Evolutionary conservation across 371 early-diverging fungal species (phyloP).

Genomic region (Actinomortierella ambigua): DNA sequence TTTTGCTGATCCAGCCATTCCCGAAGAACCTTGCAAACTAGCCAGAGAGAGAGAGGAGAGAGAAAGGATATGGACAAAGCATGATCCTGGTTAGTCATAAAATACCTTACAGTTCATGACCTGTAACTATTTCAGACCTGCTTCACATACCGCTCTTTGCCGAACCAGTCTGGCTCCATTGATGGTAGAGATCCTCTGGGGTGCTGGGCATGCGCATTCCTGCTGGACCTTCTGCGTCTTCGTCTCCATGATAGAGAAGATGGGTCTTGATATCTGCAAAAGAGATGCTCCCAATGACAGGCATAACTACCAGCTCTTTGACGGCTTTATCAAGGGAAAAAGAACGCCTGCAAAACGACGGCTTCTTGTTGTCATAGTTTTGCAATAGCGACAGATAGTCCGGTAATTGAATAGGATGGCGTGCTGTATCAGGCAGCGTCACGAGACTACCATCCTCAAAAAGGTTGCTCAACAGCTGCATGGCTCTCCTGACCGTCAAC

Average conservation of each 20-base stretch:
- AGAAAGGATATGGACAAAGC: no score
- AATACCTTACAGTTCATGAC: no score
- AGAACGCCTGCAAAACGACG: constrained; percentile 19
- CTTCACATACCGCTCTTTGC: not conserved
- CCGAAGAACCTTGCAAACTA: constrained; percentile 13
- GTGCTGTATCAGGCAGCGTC: constrained; percentile 13
- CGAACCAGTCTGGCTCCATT: constrained; percentile 7
- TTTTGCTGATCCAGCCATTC: constrained; percentile 36
- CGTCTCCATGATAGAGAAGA: constrained; percentile 25
- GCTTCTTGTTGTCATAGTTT: constrained; percentile 6
- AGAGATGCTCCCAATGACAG: constrained; percentile 14
- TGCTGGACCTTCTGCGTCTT: no score
- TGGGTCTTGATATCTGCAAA: constrained; percentile 29
- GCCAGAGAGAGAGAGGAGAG: not conserved
- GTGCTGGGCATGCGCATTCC: no score
- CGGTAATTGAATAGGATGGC: constrained; percentile 10
- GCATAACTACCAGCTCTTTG: constrained; percentile 16
- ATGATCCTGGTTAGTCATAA: no score
- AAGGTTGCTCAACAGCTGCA: constrained; percentile 27
- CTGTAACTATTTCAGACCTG: no score
- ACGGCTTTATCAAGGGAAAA: constrained; percentile 29
- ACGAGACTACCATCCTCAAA: constrained; percentile 34
- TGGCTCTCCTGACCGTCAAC: constrained; percentile 15
- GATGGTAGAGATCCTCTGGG: constrained; percentile 6
- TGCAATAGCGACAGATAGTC: constrained; percentile 31